phyloP scores from a whole-genome alignment of 495 filamentous ascomycete species.

The Penicillium canescens region DNA sequence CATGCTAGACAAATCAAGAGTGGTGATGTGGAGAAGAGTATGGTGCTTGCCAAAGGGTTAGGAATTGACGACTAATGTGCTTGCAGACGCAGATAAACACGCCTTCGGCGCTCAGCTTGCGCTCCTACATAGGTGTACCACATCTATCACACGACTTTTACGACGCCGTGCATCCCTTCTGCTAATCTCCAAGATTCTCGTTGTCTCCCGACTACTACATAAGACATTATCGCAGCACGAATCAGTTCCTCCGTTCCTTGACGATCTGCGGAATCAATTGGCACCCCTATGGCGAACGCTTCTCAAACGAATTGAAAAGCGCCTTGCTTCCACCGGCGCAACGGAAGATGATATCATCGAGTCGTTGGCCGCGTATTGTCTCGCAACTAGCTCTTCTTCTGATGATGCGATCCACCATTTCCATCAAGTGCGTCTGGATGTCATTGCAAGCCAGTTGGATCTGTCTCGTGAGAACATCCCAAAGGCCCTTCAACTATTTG shows the following conservation, averaged over 20 bases:
- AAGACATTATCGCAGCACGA: constrained; percentile 62
- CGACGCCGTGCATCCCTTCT: constrained; percentile 58
- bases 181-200: constrained; percentile 76
- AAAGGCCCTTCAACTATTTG: constrained; percentile 67
- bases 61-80: constrained; percentile 20
- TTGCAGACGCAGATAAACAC: constrained; percentile 51
- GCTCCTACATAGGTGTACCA: constrained; percentile 60
- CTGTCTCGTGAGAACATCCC: constrained; percentile 50
- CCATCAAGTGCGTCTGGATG: constrained; percentile 67
- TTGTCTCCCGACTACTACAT: constrained; percentile 69
- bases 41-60: constrained; percentile 21
- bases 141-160: constrained; percentile 57
- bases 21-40: constrained; percentile 47
- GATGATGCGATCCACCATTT: constrained; percentile 83
- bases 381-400: constrained; percentile 79
- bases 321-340: constrained; percentile 53
- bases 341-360: constrained; percentile 61
- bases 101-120: constrained; percentile 61
- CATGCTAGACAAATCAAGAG: constrained; percentile 63
- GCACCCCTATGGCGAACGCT: constrained; percentile 60
- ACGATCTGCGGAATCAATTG: constrained; percentile 62
- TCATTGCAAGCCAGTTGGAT: constrained; percentile 60
- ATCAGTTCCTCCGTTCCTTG: constrained; percentile 54
- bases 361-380: constrained; percentile 76
- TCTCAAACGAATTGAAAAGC: constrained; percentile 64